Evolutionary conservation across 2,329 filamentous ascomycete genomes (phyloP), one percentile per base, ranked within the genome.

Genomic region (Bipolaris bicolor): DNA sequence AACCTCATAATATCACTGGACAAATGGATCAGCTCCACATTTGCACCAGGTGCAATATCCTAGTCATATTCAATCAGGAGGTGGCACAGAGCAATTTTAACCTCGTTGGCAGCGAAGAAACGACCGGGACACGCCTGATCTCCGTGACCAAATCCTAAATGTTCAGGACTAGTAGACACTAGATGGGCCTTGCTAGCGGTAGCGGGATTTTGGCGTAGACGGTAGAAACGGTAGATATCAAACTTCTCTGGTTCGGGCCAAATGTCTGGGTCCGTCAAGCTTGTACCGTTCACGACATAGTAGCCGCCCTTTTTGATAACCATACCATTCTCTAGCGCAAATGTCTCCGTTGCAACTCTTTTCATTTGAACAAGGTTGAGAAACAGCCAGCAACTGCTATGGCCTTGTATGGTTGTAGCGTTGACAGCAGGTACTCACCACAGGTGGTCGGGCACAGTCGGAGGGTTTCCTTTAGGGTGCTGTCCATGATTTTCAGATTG

Each of bases 71-170:
- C 39, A 2, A 49, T 3, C 15, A 49, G 16, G 13, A 49, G 46
- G 16, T 49, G 46, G 13, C 54, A 49, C 0, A 69, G 15, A 3
- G 61, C 55, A 5, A 65, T 51, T 41, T 68, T 67, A 10, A 65
- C 60, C 49, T 64, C 62, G 16, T 64, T 61, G 6, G 57, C 56
- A 0, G 63, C 64, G 34, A 69, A 67, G 52, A 69, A 68, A 6
- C 63, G 48, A 7, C 44, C 44, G 1, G 44, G 44, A 16, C 16
- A 47, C 15, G 31, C 24, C 6, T 26, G 24, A 26, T 26, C 7
- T 5, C 24, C 24, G 6, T 26, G 24, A 6, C 24, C 6, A 7
- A 26, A 26, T 26, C 24, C 24, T 1, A 26, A 1, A 6, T 26
- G 24, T 7, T 66, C 50, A 0, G 52, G 31, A 9, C 45, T 15